Evolutionary conservation across 2,329 filamentous ascomycete species (phyloP).

Genomic region (Madurella mycetomatis): DNA sequence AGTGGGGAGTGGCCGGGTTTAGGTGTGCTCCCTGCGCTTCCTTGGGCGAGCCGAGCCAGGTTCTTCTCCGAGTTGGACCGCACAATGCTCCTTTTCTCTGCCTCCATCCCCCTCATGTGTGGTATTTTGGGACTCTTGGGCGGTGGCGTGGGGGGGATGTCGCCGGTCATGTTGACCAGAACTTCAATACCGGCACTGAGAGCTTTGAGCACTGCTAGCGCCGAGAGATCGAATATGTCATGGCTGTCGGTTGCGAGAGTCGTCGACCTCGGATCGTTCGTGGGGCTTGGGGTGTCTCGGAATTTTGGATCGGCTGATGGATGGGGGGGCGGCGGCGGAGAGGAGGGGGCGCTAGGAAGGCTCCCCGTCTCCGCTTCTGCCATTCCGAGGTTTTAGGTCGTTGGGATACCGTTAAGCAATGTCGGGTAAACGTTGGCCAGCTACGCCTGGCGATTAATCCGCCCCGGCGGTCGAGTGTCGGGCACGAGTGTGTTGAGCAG

Average conservation of each 20-base stretch:
- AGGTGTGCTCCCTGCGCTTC: conserved; percentile 29
- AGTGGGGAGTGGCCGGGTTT: conserved; percentile 14
- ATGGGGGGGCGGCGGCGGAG: conserved; percentile 36
- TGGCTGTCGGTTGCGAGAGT: conserved; percentile 39
- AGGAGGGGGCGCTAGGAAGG: conserved; percentile 27
- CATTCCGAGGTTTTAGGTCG: conserved; percentile 7
- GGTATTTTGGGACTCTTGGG: conserved; percentile 60
- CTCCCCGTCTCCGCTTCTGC: conserved; percentile 13
- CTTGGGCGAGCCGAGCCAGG: conserved; percentile 42
- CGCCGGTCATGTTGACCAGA: conserved; percentile 68
- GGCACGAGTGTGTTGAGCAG: not conserved
- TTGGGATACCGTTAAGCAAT: too few relatives aligned
- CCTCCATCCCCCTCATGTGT: conserved; percentile 59
- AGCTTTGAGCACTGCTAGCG: conserved; percentile 71
- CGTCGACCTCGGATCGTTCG: conserved; percentile 23
- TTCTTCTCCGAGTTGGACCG: conserved; percentile 55
- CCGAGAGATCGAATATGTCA: conserved; percentile 68
- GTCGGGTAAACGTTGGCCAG: not conserved
- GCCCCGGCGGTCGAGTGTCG: not conserved
- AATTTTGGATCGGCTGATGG: conserved; percentile 37
- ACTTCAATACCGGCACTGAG: conserved; percentile 69
- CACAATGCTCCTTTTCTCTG: conserved; percentile 57
- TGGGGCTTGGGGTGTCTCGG: conserved; percentile 6
- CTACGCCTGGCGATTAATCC: not conserved
- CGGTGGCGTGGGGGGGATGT: conserved; percentile 76